phyloP scores from a whole-genome alignment of 2,329 filamentous ascomycete genomes.

The Fusarium robinianum region DNA sequence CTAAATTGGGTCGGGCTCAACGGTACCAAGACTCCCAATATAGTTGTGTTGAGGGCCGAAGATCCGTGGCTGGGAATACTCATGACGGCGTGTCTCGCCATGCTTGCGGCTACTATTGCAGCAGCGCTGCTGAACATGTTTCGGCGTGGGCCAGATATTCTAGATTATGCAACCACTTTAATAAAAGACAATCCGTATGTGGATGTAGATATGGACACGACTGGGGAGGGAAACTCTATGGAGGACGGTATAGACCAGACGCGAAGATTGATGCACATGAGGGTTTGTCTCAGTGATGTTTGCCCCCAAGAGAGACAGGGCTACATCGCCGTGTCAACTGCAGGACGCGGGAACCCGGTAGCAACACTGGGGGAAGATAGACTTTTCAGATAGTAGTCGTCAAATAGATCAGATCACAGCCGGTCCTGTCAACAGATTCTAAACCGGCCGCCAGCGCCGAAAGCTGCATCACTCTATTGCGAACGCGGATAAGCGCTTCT shows the following conservation, averaged over 20 bases:
- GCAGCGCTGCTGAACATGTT: slow-evolving; percentile 7
- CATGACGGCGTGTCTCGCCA: slow-evolving; percentile 1
- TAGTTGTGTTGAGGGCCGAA: neutral
- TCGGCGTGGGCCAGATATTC: slow-evolving; percentile 8
- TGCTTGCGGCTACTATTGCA: slow-evolving; percentile 1
- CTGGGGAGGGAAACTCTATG: slow-evolving; percentile 1
- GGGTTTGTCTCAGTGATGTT: slow-evolving; percentile 12
- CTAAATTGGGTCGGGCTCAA: neutral
- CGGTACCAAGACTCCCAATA: neutral
- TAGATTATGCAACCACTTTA: slow-evolving; percentile 8
- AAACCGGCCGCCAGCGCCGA: no score
- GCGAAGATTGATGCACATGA: slow-evolving; percentile 7
- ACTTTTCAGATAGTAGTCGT: slow-evolving; percentile 7
- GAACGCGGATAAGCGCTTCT: no score
- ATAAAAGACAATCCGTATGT: slow-evolving; percentile 13
- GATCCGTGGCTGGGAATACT: slow-evolving; percentile 6
- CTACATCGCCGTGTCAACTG: slow-evolving; percentile 9
- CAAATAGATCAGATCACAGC: no score
- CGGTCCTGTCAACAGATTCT: no score
- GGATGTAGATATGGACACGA: neutral
- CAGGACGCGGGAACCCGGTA: neutral
- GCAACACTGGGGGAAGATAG: neutral
- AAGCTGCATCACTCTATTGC: no score
- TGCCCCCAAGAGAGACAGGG: slow-evolving; percentile 6
- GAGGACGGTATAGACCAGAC: slow-evolving; percentile 10